Percentiles rank a stretch among this genome's conserved stretches.
These are phyloP conservation scores for Boletus reticulatus DNA, from an alignment of 768 basidiomycete species.

Conservation along the genomic window DNA sequence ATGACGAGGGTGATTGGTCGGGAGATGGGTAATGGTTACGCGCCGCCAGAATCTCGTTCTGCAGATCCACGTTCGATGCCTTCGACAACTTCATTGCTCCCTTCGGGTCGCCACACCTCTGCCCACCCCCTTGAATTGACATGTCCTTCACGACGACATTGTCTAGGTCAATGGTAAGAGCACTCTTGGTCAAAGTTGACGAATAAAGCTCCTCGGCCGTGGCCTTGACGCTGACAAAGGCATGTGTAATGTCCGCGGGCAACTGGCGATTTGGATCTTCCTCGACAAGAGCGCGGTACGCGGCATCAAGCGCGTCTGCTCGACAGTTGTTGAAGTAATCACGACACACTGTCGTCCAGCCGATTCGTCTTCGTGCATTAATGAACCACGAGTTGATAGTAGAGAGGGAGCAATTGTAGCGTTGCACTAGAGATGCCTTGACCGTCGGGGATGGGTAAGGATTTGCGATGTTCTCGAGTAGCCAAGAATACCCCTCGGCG, in stretches of 20 bases:
- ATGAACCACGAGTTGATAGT: constrained; percentile 47
- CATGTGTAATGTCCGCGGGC: neutral
- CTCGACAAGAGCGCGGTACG: constrained; percentile 20
- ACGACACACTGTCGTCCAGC: constrained; percentile 45
- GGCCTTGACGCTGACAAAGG: constrained; percentile 30
- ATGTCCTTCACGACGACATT: constrained; percentile 32
- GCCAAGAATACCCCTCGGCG: constrained; percentile 37
- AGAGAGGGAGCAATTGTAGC: constrained; percentile 22
- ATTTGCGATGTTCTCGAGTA: constrained; percentile 44
- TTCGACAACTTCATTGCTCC: no score
- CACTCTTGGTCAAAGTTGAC: constrained; percentile 24
- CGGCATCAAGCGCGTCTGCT: constrained; percentile 25
- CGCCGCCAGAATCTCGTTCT: neutral
- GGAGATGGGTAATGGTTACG: constrained; percentile 6
- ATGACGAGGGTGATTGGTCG: neutral
- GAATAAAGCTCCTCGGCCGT: constrained; percentile 30
- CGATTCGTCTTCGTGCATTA: constrained; percentile 44
- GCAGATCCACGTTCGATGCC: neutral
- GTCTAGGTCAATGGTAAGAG: constrained; percentile 26
- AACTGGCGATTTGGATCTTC: constrained; percentile 11
- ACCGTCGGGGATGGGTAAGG: constrained; percentile 44
- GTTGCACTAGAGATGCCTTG: constrained; percentile 28
- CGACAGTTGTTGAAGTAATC: constrained; percentile 20
- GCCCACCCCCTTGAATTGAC: constrained; percentile 1
- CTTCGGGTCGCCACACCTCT: no score